phyloP scores from a whole-genome alignment of 495 filamentous ascomycete genomes.

The Xylaria longipes region DNA sequence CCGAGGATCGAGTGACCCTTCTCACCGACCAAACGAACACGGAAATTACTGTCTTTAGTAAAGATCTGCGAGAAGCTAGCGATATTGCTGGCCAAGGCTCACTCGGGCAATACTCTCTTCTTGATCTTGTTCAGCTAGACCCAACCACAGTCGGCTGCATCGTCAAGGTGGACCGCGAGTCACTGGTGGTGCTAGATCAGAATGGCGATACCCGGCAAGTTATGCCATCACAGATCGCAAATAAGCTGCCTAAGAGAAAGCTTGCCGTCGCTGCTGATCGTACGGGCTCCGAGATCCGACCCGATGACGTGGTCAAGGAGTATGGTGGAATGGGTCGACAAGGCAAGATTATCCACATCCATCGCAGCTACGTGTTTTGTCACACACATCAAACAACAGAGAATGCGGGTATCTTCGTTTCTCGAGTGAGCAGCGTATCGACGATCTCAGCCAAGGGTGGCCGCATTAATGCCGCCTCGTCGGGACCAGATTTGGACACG shows the following conservation, averaged over 20 bases:
- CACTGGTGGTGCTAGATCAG: conserved; percentile 87
- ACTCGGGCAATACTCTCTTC: conserved; percentile 84
- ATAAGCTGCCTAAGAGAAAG: conserved; percentile 78
- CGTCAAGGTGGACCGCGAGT: conserved; percentile 93
- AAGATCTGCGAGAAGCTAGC: conserved; percentile 89
- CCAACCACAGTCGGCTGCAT: conserved; percentile 89
- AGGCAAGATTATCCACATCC: conserved; percentile 89
- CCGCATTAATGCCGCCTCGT: conserved; percentile 57
- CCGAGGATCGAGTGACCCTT: conserved; percentile 87
- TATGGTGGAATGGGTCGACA: conserved; percentile 81
- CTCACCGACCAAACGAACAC: conserved; percentile 88
- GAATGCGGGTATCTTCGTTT: conserved; percentile 89
- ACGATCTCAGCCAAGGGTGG: conserved; percentile 93
- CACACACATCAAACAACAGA: conserved; percentile 84
- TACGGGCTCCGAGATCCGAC: conserved; percentile 89
- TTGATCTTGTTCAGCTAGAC: conserved; percentile 94
- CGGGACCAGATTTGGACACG: conserved; percentile 76
- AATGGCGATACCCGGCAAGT: conserved; percentile 81
- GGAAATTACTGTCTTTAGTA: conserved; percentile 98
- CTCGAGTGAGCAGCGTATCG: conserved; percentile 80
- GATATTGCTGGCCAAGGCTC: conserved; percentile 83
- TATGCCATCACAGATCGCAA: conserved; percentile 88
- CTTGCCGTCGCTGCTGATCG: conserved; percentile 90
- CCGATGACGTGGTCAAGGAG: conserved; percentile 92
- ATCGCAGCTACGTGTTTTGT: conserved; percentile 86